phyloP scores from a whole-genome alignment of 2,329 filamentous ascomycete species.

The Fusarium buharicum region DNA sequence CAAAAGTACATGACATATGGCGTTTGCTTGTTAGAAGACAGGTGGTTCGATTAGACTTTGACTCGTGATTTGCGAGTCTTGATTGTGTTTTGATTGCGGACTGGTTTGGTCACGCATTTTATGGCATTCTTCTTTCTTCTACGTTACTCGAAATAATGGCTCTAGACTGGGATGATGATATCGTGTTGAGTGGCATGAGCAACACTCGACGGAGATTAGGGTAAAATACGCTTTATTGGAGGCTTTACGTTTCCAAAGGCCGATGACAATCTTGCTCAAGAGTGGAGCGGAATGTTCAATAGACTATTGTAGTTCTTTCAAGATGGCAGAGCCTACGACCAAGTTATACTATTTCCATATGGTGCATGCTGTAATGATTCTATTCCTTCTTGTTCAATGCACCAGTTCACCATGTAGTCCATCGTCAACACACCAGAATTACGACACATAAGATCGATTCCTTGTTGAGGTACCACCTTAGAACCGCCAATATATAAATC shows the following conservation, averaged over 20 bases:
- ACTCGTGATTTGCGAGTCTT: slow-evolving; percentile 40
- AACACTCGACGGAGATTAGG: slow-evolving; percentile 27
- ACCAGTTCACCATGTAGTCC: no score
- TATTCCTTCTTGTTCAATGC: no score
- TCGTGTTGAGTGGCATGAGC: slow-evolving; percentile 29
- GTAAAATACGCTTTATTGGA: slow-evolving; percentile 25
- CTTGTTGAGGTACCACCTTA: no score
- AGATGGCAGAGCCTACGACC: slow-evolving; percentile 8
- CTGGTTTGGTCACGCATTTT: slow-evolving; percentile 36
- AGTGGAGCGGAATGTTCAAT: slow-evolving; percentile 28
- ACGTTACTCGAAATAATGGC: slow-evolving; percentile 44
- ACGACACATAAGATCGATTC: no score
- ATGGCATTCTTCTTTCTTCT: slow-evolving; percentile 31
- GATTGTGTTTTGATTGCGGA: slow-evolving; percentile 43
- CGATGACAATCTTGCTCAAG: slow-evolving; percentile 30
- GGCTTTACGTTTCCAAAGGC: slow-evolving; percentile 18
- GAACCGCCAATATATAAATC: no score
- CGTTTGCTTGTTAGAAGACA: slow-evolving; percentile 47
- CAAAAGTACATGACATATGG: slow-evolving; percentile 46
- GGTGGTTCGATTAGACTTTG: slow-evolving; percentile 46
- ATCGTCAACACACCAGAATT: no score
- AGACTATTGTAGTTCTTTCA: slow-evolving; percentile 36
- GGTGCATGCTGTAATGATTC: not conserved
- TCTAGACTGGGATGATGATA: slow-evolving; percentile 45
- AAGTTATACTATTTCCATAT: not conserved